A percentile compares a stretch with the other conserved stretches of the same genome.
Conservation (phyloP, 768 basidiomycete species). For the Daedaleopsis sinensis region DNA sequence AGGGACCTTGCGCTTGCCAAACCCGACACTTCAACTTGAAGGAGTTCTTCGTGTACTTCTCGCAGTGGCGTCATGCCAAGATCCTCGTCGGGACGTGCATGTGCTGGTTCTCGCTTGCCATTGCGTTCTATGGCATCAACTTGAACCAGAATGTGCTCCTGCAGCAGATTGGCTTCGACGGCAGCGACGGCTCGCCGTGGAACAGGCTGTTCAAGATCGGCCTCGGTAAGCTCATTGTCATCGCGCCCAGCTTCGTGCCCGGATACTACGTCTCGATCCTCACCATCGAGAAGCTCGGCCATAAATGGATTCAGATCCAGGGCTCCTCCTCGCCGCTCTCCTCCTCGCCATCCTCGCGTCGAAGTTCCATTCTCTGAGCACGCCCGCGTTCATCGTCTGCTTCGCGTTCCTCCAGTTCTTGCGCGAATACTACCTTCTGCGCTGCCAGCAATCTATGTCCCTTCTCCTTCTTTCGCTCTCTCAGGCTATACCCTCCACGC, state of each 20-base stretch:
- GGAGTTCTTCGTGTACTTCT: slow-evolving; percentile 70
- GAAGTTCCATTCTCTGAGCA: slow-evolving; percentile 58
- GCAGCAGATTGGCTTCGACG: slow-evolving; percentile 69
- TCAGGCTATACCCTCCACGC: too few species aligned
- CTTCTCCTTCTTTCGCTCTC: too few species aligned
- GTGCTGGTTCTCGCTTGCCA: slow-evolving; percentile 79
- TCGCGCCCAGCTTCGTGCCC: slow-evolving; percentile 78
- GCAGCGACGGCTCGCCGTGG: slow-evolving; percentile 59
- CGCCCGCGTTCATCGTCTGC: slow-evolving; percentile 65
- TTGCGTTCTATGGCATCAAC: slow-evolving; percentile 82
- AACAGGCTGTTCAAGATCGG: slow-evolving; percentile 67
- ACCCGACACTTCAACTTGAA: too few species aligned
- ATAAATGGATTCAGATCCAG: slow-evolving; percentile 76
- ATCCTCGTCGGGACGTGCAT: slow-evolving; percentile 65
- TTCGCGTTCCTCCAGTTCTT: slow-evolving; percentile 80
- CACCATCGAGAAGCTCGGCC: slow-evolving; percentile 71
- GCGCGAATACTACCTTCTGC: too few species aligned
- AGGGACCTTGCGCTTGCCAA: slow-evolving; percentile 34
- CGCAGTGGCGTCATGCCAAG: slow-evolving; percentile 71
- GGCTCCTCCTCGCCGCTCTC: slow-evolving; percentile 69
- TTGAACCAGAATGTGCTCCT: slow-evolving; percentile 80
- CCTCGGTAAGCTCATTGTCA: slow-evolving; percentile 71
- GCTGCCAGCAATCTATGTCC: too few species aligned
- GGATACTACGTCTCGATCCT: slow-evolving; percentile 74
- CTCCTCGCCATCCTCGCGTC: slow-evolving; percentile 74